Conservation (phyloP, 495 filamentous ascomycete genomes). For the Penicillium lividum region DNA sequence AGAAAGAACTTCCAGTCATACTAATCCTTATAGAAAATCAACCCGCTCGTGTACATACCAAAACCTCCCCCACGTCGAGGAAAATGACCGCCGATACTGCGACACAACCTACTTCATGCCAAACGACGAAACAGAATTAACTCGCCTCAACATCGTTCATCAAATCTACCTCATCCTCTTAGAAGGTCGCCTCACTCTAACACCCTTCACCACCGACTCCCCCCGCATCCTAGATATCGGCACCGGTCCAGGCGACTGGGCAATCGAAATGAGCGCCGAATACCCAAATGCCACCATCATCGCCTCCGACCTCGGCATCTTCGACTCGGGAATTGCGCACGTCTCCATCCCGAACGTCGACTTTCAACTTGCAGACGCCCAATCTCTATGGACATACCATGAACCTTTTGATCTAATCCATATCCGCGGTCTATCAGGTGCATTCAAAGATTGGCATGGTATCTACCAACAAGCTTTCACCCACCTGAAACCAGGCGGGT, state of each 20-base stretch:
- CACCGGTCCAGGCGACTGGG: constrained; percentile 72
- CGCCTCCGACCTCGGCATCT: constrained; percentile 64
- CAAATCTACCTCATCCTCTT: constrained; percentile 64
- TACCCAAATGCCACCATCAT: constrained; percentile 65
- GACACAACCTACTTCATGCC: constrained; percentile 71
- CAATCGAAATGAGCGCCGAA: constrained; percentile 67
- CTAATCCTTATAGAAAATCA: constrained; percentile 43
- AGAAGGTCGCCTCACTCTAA: constrained; percentile 58
- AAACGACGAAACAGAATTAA: constrained; percentile 73
- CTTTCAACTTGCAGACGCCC: constrained; percentile 72
- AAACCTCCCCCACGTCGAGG: constrained; percentile 55
- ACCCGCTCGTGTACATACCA: constrained; percentile 60
- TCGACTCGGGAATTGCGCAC: constrained; percentile 45
- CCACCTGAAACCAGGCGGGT: constrained; percentile 64
- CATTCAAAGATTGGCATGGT: constrained; percentile 61
- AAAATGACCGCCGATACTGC: constrained; percentile 70
- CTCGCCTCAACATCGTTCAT: constrained; percentile 66
- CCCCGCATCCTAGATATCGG: constrained; percentile 67
- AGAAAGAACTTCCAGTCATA: neutral
- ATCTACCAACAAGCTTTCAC: constrained; percentile 62
- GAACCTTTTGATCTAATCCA: constrained; percentile 68
- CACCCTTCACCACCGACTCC: constrained; percentile 51
- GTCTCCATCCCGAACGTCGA: constrained; percentile 63
- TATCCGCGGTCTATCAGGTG: constrained; percentile 61
- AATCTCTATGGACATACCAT: constrained; percentile 54